Conservation (phyloP, 2,329 filamentous ascomycete genomes). For the Hymenoscyphus scutula region DNA sequence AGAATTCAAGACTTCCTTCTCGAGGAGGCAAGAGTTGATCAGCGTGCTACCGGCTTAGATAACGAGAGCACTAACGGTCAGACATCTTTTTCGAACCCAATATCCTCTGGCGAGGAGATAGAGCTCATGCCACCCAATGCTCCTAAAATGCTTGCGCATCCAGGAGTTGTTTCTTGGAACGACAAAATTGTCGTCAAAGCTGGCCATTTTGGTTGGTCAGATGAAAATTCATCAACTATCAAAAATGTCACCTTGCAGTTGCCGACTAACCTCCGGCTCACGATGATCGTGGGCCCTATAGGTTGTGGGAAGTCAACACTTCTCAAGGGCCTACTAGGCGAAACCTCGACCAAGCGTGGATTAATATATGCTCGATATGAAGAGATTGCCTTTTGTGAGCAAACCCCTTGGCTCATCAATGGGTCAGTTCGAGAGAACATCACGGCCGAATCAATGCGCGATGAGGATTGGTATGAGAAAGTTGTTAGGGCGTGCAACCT, state of each 20-base stretch:
- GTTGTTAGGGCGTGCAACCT: conserved; percentile 25
- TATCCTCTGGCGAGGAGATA: no score
- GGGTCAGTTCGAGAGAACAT: conserved; percentile 20
- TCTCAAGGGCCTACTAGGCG: conserved; percentile 29
- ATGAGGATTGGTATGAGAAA: conserved; percentile 18
- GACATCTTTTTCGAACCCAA: no score
- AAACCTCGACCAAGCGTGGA: conserved; percentile 19
- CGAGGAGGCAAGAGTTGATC: conserved; percentile 15
- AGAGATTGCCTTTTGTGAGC: conserved; percentile 27
- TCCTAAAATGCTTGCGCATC: no score
- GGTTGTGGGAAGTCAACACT: conserved; percentile 33
- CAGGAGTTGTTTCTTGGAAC: neutral
- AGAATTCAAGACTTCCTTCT: conserved; percentile 28
- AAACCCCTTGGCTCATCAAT: conserved; percentile 25
- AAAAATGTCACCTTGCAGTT: no score
- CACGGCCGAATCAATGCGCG: conserved; percentile 10
- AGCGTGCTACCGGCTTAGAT: no score
- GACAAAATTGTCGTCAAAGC: neutral
- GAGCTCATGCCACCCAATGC: no score
- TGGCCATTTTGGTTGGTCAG: no score
- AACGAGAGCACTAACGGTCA: no score
- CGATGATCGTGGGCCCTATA: conserved; percentile 49
- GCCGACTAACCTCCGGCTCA: no score
- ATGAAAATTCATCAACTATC: no score
- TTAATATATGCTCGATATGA: conserved; percentile 16